Base-by-base conservation (phyloP, 2,329 filamentous ascomycete species). In the Clarireedia homoeocarpa region DNA sequence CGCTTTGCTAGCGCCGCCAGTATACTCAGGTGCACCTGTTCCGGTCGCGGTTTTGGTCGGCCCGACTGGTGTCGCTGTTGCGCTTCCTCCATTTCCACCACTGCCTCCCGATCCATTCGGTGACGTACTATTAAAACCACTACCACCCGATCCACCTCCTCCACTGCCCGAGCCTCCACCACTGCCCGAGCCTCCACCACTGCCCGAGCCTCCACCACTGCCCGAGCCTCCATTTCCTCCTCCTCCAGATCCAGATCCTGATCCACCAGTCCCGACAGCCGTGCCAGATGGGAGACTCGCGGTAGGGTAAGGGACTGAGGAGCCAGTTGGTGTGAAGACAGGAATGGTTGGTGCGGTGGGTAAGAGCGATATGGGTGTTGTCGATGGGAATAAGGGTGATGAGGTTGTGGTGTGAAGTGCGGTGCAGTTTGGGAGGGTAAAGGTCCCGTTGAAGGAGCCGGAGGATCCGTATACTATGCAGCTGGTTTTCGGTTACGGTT, bases 381-480 rank as follows among this genome's bases (percentile, higher is more conserved):
- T 17, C 3, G 39, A 56, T 51, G n/a, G 56, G 50, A 10, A 30
- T 34, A 15, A 23, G 23, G 23, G 26, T 17, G 53, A 20, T 46
- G 5, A 48, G 15, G 56, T 59, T 1, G 50, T 58, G 12, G 59
- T 62, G 54, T 54, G 62, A 55, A 15, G 58, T 56, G 63, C 61
- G 5, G 60, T 62, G 48, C 62, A 66, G 46, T 57, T 57, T 4
- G 71, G 66, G 7, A 76, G 70, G 26, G 71, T 73, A 62, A 71
- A 74, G 48, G 58, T 65, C 34, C 67, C 66, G 51, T 62, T 68
- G 48, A 71, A 57, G 30, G 69, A 65, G 27, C 67, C 65, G 55
- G 60, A 69, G 26, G 46, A 51, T 36, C 70, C 72, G 59, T 78
- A 75, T 48, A 77, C 74, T 39, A 77, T 67, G 61, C 75, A 77